phyloP scores from a whole-genome alignment of 1,284 basidiomycete genomes.

The Cryptococcus jaspeensis region DNA sequence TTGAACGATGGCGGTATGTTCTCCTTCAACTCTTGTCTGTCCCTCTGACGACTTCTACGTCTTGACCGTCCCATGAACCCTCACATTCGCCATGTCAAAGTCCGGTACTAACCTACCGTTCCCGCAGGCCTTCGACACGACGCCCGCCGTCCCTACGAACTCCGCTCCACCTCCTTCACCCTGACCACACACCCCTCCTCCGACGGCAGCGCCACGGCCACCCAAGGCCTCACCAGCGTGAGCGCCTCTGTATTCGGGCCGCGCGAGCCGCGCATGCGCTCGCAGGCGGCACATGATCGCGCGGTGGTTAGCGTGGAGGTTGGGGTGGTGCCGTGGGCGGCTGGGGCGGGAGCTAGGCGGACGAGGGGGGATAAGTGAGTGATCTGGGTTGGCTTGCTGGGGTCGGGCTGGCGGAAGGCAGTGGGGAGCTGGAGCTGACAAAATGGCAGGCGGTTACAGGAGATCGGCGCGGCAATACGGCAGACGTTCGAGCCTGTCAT shows the following conservation, averaged over 20 bases:
- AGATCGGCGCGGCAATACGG: constrained; percentile 81
- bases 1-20: constrained; percentile 77
- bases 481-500: constrained; percentile 95
- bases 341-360: constrained; percentile 71
- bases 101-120: neutral
- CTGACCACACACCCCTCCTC: constrained; percentile 70
- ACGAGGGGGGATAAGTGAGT: constrained; percentile 78
- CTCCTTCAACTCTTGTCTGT: neutral
- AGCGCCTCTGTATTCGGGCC: constrained; percentile 87
- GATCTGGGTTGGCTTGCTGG: too few species aligned
- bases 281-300: constrained; percentile 73
- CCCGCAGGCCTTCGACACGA: constrained; percentile 75
- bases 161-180: constrained; percentile 77
- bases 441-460: constrained; percentile 71
- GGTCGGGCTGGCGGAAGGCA: neutral
- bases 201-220: constrained; percentile 79
- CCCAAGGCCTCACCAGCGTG: constrained; percentile 88
- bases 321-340: constrained; percentile 79
- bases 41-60: neutral
- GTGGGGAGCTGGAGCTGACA: neutral
- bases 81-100: too few species aligned
- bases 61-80: neutral
- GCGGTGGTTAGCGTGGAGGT: constrained; percentile 84
- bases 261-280: constrained; percentile 74
- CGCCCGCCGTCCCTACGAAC: constrained; percentile 82